Conservation (phyloP, 73 alveolate species). For the Stentor roeselii region DNA sequence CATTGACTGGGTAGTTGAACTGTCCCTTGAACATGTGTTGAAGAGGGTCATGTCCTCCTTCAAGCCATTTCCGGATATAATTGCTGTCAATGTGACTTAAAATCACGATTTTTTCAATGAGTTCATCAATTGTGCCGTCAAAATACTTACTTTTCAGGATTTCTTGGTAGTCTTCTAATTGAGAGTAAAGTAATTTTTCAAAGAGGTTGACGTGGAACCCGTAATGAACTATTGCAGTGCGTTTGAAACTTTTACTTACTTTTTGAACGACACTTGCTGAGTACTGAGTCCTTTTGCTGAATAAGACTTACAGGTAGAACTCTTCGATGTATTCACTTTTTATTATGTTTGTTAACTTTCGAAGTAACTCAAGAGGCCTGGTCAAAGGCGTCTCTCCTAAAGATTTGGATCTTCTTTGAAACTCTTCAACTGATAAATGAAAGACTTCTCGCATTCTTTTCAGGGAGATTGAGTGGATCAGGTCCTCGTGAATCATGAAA, state of each 20-base stretch:
- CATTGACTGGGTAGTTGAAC: background rate
- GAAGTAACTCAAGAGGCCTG: background rate
- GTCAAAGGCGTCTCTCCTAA: background rate
- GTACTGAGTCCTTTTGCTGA: background rate
- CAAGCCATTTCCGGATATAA: background rate
- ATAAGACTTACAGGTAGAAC: background rate
- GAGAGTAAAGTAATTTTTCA: background rate
- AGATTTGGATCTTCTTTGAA: background rate
- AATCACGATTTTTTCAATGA: constrained; percentile 22
- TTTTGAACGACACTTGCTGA: constrained; percentile 5
- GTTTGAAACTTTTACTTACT: background rate
- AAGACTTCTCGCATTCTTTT: background rate
- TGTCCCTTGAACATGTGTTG: background rate
- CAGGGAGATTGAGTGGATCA: background rate
- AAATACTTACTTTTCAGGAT: background rate
- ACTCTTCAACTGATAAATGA: background rate
- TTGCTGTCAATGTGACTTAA: constrained; percentile 12
- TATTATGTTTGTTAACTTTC: background rate
- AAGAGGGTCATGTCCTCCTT: background rate
- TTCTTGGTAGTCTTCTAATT: background rate
- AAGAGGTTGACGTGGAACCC: background rate
- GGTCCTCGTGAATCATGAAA: constrained; percentile 1
- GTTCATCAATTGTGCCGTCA: constrained; percentile 5
- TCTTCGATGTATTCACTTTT: background rate
- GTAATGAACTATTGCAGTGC: background rate